Conservation (phyloP, 2,329 filamentous ascomycete genomes). For the Lasiodiplodia sp. region DNA sequence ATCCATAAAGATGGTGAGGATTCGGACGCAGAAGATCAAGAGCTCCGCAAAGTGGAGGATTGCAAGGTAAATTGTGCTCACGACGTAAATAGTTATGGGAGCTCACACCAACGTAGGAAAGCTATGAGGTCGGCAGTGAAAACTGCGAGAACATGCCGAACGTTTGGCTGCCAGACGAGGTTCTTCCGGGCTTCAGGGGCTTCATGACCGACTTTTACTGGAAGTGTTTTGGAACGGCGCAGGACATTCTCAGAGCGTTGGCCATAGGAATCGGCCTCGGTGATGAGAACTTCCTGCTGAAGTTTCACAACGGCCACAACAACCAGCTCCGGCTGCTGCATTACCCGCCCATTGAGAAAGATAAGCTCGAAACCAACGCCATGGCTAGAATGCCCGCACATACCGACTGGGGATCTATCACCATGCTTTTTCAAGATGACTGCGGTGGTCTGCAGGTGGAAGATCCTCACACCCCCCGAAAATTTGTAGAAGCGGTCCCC, state of each 20-base stretch:
- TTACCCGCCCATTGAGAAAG: slow-evolving; percentile 60
- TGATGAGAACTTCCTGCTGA: slow-evolving; percentile 54
- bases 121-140: slow-evolving; percentile 56
- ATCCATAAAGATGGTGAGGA: slow-evolving; percentile 54
- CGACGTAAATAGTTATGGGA: not conserved
- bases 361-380: slow-evolving; percentile 51
- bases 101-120: slow-evolving; percentile 36
- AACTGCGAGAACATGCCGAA: slow-evolving; percentile 53
- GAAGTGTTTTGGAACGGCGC: slow-evolving; percentile 53
- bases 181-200: slow-evolving; percentile 53
- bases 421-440: slow-evolving; percentile 58
- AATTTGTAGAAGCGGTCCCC: slow-evolving; percentile 17
- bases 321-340: slow-evolving; percentile 69
- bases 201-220: slow-evolving; percentile 61
- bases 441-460: slow-evolving; percentile 61
- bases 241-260: slow-evolving; percentile 55
- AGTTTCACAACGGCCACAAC: slow-evolving; percentile 62
- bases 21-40: slow-evolving; percentile 51
- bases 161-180: slow-evolving; percentile 56
- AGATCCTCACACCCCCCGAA: slow-evolving; percentile 21
- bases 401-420: slow-evolving; percentile 58
- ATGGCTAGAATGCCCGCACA: slow-evolving; percentile 61
- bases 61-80: slow-evolving; percentile 52
- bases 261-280: slow-evolving; percentile 58
- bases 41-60: slow-evolving; percentile 57